Evolutionary conservation across 495 filamentous ascomycete genomes (phyloP).

Genomic region (Recurvomyces mirabilis): DNA sequence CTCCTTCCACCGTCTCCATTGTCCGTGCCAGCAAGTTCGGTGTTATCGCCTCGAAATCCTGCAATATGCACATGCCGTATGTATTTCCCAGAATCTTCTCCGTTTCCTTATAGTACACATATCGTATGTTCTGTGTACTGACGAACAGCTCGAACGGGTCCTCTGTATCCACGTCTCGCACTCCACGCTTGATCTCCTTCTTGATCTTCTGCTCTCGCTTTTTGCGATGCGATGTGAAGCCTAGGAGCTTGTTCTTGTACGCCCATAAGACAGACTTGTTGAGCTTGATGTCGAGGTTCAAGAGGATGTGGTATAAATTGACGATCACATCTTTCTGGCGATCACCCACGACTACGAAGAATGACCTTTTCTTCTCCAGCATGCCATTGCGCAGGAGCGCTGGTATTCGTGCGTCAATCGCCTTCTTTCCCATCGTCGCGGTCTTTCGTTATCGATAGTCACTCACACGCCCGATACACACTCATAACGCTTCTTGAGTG

Average conservation of each 20-base stretch:
- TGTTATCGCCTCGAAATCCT: constrained; percentile 96
- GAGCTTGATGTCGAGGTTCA: constrained; percentile 76
- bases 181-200: constrained; percentile 93
- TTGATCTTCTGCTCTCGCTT: constrained; percentile 97
- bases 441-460: too few species aligned
- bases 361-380: constrained; percentile 86
- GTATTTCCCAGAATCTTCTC: constrained; percentile 98
- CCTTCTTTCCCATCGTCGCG: constrained; percentile 32
- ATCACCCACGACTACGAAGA: constrained; percentile 95
- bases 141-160: constrained; percentile 98
- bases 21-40: constrained; percentile 91
- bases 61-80: constrained; percentile 95
- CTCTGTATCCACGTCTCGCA: constrained; percentile 86
- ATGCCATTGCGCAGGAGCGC: constrained; percentile 92
- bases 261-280: constrained; percentile 98
- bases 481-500: too few species aligned
- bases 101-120: constrained; percentile 99
- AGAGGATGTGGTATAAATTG: constrained; percentile 87
- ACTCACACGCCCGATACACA: too few species aligned
- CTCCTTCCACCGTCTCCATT: constrained; percentile 95
- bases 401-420: constrained; percentile 79
- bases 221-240: constrained; percentile 89
- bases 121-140: constrained; percentile 90
- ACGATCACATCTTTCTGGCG: constrained; percentile 95
- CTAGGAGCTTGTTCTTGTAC: constrained; percentile 96